Evolutionary conservation across 108 stramenopile genomes (phyloP), one percentile per base, ranked within the genome.

Genomic region (Mediolabrus comicus): DNA sequence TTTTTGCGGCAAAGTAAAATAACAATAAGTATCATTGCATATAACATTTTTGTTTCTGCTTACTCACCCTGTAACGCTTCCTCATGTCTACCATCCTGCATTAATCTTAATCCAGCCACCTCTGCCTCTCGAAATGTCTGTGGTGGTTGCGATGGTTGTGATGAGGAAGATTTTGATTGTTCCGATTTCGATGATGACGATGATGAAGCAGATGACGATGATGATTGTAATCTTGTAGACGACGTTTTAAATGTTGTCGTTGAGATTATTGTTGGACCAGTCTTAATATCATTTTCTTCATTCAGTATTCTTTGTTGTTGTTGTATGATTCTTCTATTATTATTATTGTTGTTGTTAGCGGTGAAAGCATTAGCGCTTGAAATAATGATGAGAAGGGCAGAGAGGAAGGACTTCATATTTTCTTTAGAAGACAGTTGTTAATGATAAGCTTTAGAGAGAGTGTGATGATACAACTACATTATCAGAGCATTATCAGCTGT

Each of bases 41-140:
- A 27, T 22, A 29, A 56, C 2, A 32, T 3, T 22, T 3, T 32
- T 35, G 4, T 32, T 27, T 57, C 11, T 22, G 31, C 31, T 24
- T 7, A 73, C 89, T 57, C 78, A 90, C 89, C 86, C 30, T 75
- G 60, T 24, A 90, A 67, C 1, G 92, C 92, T 28, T 88, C 84
- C 29, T 90, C 79, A 62, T 85, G 77, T 36, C 79, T 69, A 39
- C 89, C 87, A 77, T 90, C 83, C 72, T 90, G 92, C 92, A 93
- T 93, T 17, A 77, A 78, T 60, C 87, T 41, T 35, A 93, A 67
- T 13, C 89, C 92, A 29, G 87, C 49, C 4, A 93, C 81, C 65
- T 93, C 92, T 26, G 89, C 92, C 54, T 93, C 92, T 74, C 92
- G 72, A 73, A 90, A 93, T 4, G 73, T 89, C 16, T 61, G 78